Conservation (phyloP, 345 rosid species). For the Sonneratia caseolaris region DNA sequence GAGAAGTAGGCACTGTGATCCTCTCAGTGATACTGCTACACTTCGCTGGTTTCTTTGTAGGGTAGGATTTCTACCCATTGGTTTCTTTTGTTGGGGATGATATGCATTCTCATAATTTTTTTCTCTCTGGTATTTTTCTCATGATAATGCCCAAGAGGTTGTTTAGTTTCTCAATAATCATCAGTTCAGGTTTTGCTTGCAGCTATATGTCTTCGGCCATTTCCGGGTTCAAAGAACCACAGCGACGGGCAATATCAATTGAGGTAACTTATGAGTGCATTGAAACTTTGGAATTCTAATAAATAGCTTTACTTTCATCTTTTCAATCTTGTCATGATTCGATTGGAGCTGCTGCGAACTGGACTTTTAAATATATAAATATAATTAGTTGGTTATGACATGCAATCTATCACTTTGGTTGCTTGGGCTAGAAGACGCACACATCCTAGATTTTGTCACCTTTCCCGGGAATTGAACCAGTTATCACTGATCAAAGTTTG, state of each 20-base stretch:
- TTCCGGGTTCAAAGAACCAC: conserved; percentile 37
- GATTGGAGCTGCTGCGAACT: too few relatives aligned
- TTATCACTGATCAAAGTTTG: too few relatives aligned
- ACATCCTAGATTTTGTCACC: background rate
- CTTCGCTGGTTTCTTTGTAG: conserved; percentile 50
- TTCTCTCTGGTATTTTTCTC: background rate
- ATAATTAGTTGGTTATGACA: too few relatives aligned
- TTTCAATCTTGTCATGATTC: too few relatives aligned
- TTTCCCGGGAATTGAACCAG: background rate
- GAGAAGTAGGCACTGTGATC: conserved; percentile 37
- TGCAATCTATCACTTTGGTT: background rate
- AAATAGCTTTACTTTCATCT: background rate
- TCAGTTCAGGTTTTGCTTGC: conserved; percentile 9
- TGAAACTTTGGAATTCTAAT: background rate
- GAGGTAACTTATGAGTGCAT: conserved; percentile 25
- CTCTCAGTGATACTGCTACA: conserved; percentile 47
- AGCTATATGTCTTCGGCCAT: conserved; percentile 47
- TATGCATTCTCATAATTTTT: background rate
- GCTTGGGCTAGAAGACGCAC: background rate
- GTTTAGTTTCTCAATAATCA: background rate
- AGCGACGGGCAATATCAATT: conserved; percentile 51
- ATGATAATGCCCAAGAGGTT: background rate
- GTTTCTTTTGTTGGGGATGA: background rate
- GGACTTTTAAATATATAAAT: too few relatives aligned
- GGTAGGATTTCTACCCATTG: conserved; percentile 23